These are phyloP conservation scores for Fusarium xyrophilum DNA, from an alignment of 2,329 filamentous ascomycete genomes.

Conservation along the genomic window DNA sequence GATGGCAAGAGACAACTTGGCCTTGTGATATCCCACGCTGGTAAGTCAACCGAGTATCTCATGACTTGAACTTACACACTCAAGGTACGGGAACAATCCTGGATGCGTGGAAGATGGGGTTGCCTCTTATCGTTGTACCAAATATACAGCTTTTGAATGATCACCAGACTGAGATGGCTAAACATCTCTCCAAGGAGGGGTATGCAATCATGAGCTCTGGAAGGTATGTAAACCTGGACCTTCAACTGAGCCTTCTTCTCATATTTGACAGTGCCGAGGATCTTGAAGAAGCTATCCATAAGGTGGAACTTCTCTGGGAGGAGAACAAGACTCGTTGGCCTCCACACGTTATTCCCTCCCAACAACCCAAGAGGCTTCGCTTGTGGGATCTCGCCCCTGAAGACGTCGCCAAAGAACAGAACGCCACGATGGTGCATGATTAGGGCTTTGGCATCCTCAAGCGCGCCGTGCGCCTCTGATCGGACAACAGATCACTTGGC, in stretches of 20 bases:
- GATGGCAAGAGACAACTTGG: constrained; percentile 64
- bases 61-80: constrained; percentile 8
- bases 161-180: constrained; percentile 87
- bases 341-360: constrained; percentile 38
- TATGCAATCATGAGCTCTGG: constrained; percentile 78
- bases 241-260: neutral
- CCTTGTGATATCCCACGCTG: constrained; percentile 87
- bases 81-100: constrained; percentile 89
- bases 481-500: neutral
- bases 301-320: constrained; percentile 47
- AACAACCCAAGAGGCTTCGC: constrained; percentile 35
- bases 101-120: constrained; percentile 75
- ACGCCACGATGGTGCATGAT: constrained; percentile 49
- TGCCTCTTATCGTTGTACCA: constrained; percentile 87
- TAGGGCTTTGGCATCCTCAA: constrained; percentile 41
- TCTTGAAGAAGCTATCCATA: constrained; percentile 49
- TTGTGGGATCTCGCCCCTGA: constrained; percentile 47
- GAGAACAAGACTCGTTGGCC: constrained; percentile 48
- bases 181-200: constrained; percentile 73
- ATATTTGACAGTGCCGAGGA: constrained; percentile 38
- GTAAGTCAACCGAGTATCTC: constrained; percentile 53
- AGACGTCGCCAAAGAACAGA: constrained; percentile 48
- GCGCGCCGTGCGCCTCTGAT: neutral
- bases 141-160: constrained; percentile 85
- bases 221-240: constrained; percentile 56